These are phyloP conservation scores for Oryza brachyantha DNA, from an alignment of 176 grass and related monocot genomes.

Conservation along the genomic window DNA sequence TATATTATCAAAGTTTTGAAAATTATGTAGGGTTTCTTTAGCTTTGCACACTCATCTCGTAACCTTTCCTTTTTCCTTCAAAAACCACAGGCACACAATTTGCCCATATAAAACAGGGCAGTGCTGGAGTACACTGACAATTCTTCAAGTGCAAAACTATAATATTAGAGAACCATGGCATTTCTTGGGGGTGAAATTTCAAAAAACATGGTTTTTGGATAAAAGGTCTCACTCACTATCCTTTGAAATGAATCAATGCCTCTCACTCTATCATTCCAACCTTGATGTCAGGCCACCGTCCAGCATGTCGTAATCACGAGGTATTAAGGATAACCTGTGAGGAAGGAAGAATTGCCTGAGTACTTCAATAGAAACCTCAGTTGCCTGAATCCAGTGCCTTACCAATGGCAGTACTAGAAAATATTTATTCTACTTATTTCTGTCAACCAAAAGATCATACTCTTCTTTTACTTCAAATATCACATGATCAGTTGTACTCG, in stretches of 20 bases:
- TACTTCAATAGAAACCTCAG: neutral
- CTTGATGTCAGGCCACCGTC: neutral
- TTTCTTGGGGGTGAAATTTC: conserved; percentile 25
- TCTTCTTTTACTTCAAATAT: neutral
- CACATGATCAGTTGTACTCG: neutral
- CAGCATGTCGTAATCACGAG: conserved; percentile 35
- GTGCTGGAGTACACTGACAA: neutral
- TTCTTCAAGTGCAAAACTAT: conserved; percentile 18
- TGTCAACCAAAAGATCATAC: neutral
- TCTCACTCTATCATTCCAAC: conserved; percentile 26
- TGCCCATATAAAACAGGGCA: neutral
- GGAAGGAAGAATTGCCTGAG: conserved; percentile 18
- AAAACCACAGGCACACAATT: neutral
- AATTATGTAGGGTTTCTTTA: neutral
- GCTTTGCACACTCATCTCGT: conserved; percentile 1
- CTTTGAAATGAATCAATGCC: conserved; percentile 39
- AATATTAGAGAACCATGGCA: conserved; percentile 22
- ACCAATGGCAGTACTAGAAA: neutral
- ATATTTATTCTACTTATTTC: neutral
- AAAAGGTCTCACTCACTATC: conserved; percentile 10
- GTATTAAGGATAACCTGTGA: conserved; percentile 30
- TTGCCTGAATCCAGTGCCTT: neutral
- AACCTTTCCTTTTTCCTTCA: neutral
- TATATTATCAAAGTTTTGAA: neutral
- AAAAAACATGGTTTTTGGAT: conserved; percentile 18